Conservation (phyloP, 1,284 basidiomycete genomes). For the Austroboletus novae-zelandiae region DNA sequence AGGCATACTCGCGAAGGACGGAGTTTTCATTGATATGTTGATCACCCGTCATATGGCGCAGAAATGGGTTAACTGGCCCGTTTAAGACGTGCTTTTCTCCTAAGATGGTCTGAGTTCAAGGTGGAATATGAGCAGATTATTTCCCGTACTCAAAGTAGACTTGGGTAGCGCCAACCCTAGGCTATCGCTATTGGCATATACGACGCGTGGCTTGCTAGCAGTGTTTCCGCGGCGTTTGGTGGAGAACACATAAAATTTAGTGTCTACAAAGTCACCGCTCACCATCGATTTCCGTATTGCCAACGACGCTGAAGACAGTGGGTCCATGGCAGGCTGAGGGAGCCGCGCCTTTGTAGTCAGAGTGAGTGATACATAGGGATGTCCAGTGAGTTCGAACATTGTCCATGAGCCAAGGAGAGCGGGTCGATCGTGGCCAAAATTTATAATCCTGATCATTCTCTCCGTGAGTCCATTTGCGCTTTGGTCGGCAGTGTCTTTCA, state of each 20-base stretch:
- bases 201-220: conserved; percentile 21
- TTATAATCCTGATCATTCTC: conserved; percentile 15
- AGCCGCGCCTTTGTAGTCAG: conserved; percentile 17
- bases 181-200: conserved; percentile 23
- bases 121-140: neutral
- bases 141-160: conserved; percentile 6
- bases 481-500: conserved; percentile 6
- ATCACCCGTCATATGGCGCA: conserved; percentile 25
- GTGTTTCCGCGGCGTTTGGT: conserved; percentile 7
- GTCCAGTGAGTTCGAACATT: conserved; percentile 6
- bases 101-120: conserved; percentile 3
- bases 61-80: conserved; percentile 12
- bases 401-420: conserved; percentile 26
- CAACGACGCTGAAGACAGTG: conserved; percentile 16
- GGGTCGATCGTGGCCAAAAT: conserved; percentile 29
- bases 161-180: conserved; percentile 18
- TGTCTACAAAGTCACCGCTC: conserved; percentile 26
- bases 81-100: conserved; percentile 4
- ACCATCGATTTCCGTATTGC: conserved; percentile 27
- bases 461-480: conserved; percentile 6
- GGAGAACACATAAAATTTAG: conserved; percentile 32
- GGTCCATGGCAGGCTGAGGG: conserved; percentile 10
- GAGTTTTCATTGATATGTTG: conserved; percentile 18
- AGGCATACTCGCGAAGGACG: conserved; percentile 29
- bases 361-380: conserved; percentile 25